Percentiles rank a stretch among this genome's conserved stretches.
These are phyloP conservation scores for Raffaelea deltoideospora DNA, from an alignment of 2,329 filamentous ascomycete genomes.

Conservation along the genomic window DNA sequence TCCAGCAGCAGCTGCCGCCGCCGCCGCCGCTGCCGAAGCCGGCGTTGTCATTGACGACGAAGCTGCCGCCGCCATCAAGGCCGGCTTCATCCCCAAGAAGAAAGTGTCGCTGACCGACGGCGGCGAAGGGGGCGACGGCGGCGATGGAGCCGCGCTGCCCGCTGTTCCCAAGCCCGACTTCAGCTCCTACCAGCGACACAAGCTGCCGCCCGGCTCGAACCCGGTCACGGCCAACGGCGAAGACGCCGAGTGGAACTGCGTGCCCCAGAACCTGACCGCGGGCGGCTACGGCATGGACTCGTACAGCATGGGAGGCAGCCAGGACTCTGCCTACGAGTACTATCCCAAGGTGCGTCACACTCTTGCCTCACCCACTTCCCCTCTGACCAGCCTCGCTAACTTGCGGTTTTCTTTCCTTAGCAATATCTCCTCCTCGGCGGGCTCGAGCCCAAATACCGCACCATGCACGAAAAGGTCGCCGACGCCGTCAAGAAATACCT, in stretches of 20 bases:
- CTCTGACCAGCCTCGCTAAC: not conserved
- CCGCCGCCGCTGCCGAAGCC: not conserved
- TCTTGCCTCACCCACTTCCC: too few relatives aligned
- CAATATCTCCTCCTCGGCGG: constrained; percentile 67
- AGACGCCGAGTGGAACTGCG: constrained; percentile 30
- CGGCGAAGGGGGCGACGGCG: too few relatives aligned
- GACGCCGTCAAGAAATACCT: constrained; percentile 57
- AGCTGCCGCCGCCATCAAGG: too few relatives aligned
- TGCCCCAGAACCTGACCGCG: constrained; percentile 41
- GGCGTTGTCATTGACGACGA: too few relatives aligned
- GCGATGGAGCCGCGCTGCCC: too few relatives aligned
- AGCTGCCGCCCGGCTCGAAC: too few relatives aligned
- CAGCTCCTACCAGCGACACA: too few relatives aligned
- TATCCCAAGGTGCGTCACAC: constrained; percentile 35
- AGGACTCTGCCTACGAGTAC: constrained; percentile 60
- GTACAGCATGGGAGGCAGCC: constrained; percentile 47
- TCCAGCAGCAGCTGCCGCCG: not conserved
- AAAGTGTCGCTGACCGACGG: too few relatives aligned
- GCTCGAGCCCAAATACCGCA: constrained; percentile 53
- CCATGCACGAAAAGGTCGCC: constrained; percentile 54
- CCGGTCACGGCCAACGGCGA: constrained; percentile 21
- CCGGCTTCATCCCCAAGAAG: too few relatives aligned
- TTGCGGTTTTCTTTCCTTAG: constrained; percentile 16
- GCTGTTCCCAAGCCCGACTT: too few relatives aligned
- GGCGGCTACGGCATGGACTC: constrained; percentile 27